These are phyloP conservation scores for Heimioporus punctisporus DNA, from an alignment of 1,284 basidiomycete genomes.

Conservation along the genomic window DNA sequence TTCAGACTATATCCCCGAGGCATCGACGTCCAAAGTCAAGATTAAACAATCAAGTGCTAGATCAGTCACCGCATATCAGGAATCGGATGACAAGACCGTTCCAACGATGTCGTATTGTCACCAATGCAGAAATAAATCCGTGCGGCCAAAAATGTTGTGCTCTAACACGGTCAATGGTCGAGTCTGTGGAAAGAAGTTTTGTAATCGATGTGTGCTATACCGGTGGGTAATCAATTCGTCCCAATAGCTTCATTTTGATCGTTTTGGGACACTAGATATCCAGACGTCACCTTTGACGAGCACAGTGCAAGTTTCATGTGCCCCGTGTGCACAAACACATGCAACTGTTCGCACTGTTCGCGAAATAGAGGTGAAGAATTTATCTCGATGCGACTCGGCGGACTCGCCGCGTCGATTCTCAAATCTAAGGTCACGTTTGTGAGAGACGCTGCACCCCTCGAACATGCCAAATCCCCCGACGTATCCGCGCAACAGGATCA, in stretches of 20 bases:
- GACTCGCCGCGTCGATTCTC: slow-evolving; percentile 23
- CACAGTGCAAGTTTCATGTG: slow-evolving; percentile 28
- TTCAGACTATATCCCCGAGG: slow-evolving; percentile 17
- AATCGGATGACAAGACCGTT: background rate
- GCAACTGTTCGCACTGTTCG: slow-evolving; percentile 30
- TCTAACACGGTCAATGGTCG: slow-evolving; percentile 18
- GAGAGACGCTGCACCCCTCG: slow-evolving; percentile 12
- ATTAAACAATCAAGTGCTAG: slow-evolving; percentile 1
- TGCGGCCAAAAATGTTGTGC: slow-evolving; percentile 31
- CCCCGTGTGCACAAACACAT: slow-evolving; percentile 31
- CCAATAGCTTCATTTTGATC: background rate
- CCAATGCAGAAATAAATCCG: slow-evolving; percentile 22
- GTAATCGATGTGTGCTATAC: slow-evolving; percentile 25
- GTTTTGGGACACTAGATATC: slow-evolving; percentile 20
- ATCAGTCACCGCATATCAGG: background rate
- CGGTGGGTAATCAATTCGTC: slow-evolving; percentile 23
- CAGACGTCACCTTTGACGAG: slow-evolving; percentile 30
- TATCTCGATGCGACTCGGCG: slow-evolving; percentile 28
- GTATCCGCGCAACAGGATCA: background rate
- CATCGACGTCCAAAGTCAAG: slow-evolving; percentile 3
- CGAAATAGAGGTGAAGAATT: slow-evolving; percentile 31
- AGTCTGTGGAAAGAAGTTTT: slow-evolving; percentile 31
- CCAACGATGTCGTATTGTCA: slow-evolving; percentile 22
- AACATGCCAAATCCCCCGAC: no score
- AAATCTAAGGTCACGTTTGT: slow-evolving; percentile 27